phyloP scores from a whole-genome alignment of 139 green algal species.

The Chlorella vulgaris region DNA sequence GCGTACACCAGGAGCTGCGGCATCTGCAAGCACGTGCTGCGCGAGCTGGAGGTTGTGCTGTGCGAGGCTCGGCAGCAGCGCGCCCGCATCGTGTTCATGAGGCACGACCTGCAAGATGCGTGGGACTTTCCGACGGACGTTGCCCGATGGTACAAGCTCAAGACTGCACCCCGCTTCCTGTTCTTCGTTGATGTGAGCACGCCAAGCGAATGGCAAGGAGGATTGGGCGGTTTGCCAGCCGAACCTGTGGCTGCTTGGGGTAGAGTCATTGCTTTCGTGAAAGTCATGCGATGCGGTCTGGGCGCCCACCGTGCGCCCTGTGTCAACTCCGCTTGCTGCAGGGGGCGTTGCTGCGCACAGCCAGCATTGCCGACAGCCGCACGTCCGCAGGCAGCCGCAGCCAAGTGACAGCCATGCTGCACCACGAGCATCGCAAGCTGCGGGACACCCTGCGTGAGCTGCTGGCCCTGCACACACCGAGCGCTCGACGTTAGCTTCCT shows the following conservation, averaged over 20 bases:
- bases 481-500: background rate
- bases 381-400: slow-evolving; percentile 7
- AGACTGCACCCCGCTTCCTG: slow-evolving; percentile 40
- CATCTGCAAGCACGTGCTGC: slow-evolving; percentile 39
- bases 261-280: background rate
- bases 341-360: slow-evolving; percentile 10
- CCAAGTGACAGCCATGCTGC: background rate
- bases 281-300: too few relatives aligned
- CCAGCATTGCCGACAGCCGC: slow-evolving; percentile 21
- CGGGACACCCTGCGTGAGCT: slow-evolving; percentile 20
- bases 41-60: slow-evolving; percentile 17
- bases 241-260: too few relatives aligned
- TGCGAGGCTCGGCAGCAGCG: slow-evolving; percentile 20
- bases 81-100: slow-evolving; percentile 35
- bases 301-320: background rate
- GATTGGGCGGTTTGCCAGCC: too few relatives aligned
- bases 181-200: slow-evolving; percentile 46
- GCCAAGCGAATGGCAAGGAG: background rate
- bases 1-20: slow-evolving; percentile 42
- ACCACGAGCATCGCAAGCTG: slow-evolving; percentile 18
- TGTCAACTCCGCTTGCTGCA: background rate
- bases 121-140: slow-evolving; percentile 46
- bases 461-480: slow-evolving; percentile 6
- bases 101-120: slow-evolving; percentile 44
- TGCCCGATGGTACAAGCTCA: slow-evolving; percentile 34